These are phyloP conservation scores for Silene coronaria DNA, from an alignment of 179 eudicot genomes.

Conservation along the genomic window DNA sequence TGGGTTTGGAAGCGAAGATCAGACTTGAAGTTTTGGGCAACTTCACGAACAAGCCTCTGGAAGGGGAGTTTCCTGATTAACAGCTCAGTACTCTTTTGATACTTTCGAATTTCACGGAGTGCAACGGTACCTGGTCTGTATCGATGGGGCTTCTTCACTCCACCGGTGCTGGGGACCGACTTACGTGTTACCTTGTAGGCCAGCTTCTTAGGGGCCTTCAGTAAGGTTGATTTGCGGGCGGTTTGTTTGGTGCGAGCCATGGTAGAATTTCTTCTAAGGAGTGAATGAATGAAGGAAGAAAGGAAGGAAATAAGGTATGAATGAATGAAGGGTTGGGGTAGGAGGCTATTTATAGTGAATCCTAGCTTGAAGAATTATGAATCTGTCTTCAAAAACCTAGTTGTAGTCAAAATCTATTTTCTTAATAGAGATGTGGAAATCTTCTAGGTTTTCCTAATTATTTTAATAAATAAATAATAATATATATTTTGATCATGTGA, in stretches of 20 bases:
- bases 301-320: neutral
- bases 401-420: slow-evolving; percentile 6
- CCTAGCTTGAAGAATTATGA: slow-evolving; percentile 1
- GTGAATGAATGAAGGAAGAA: neutral
- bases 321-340: neutral
- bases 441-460: neutral
- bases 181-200: neutral
- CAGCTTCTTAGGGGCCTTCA: neutral
- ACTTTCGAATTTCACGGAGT: neutral
- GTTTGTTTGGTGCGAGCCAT: neutral
- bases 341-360: slow-evolving; percentile 7
- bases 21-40: neutral
- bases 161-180: neutral
- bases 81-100: neutral
- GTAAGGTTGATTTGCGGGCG: neutral
- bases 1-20: neutral
- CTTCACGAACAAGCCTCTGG: neutral
- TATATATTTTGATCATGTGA: neutral
- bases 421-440: neutral
- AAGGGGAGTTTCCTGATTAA: neutral
- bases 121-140: neutral
- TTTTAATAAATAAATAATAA: neutral
- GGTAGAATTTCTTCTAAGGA: neutral
- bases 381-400: slow-evolving; percentile 1
- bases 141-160: neutral